These are phyloP conservation scores for Kluyveromyces sp. DNA, from an alignment of 1,139 yeast species.

Conservation along the genomic window DNA sequence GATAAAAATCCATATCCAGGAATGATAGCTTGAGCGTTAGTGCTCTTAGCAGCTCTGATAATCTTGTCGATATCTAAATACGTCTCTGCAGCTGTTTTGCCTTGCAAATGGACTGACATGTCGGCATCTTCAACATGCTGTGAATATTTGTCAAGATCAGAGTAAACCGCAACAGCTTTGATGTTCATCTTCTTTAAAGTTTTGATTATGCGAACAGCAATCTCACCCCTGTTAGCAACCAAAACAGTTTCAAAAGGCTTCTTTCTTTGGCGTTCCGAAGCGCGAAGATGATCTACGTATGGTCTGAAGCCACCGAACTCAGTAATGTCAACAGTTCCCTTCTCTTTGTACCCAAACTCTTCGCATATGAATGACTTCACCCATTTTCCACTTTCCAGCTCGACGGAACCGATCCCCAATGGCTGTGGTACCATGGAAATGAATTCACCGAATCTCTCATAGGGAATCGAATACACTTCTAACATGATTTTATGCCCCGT, in stretches of 20 bases:
- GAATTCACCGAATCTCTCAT: conserved; percentile 69
- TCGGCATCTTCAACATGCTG: conserved; percentile 82
- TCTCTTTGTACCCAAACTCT: conserved; percentile 66
- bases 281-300: conserved; percentile 42
- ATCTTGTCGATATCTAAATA: conserved; percentile 81
- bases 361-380: conserved; percentile 93
- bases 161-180: conserved; percentile 77
- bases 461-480: conserved; percentile 80
- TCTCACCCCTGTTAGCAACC: conserved; percentile 97
- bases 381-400: conserved; percentile 70
- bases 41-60: conserved; percentile 70
- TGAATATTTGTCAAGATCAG: conserved; percentile 85
- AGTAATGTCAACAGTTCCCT: conserved; percentile 75
- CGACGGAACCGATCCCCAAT: conserved; percentile 87
- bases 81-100: conserved; percentile 82
- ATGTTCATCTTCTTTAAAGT: conserved; percentile 77
- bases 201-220: conserved; percentile 87
- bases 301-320: conserved; percentile 81
- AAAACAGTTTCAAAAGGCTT: conserved; percentile 77
- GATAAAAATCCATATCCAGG: conserved; percentile 97
- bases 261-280: conserved; percentile 13
- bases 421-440: conserved; percentile 89
- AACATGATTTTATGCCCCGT: conserved; percentile 58
- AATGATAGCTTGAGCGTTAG: conserved; percentile 85
- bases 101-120: conserved; percentile 68